These are phyloP conservation scores for Fusarium brevicatenulatum DNA, from an alignment of 2,329 filamentous ascomycete species.

Conservation along the genomic window DNA sequence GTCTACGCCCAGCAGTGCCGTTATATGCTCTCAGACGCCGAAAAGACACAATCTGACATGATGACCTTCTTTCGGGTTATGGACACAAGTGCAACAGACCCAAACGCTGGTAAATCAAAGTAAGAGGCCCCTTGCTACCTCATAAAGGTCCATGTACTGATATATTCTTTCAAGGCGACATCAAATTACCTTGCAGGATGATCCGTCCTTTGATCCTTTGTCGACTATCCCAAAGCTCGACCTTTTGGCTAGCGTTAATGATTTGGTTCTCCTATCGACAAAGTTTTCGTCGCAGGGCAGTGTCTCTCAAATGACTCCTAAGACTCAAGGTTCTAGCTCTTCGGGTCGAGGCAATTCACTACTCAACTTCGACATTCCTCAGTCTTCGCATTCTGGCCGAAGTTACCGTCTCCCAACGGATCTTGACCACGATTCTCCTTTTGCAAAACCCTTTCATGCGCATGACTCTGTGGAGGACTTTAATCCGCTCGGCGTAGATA, in stretches of 20 bases:
- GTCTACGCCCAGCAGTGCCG: slow-evolving; percentile 89
- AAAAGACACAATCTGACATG: slow-evolving; percentile 80
- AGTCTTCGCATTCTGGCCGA: slow-evolving; percentile 49
- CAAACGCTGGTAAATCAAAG: slow-evolving; percentile 77
- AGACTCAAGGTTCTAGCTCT: slow-evolving; percentile 47
- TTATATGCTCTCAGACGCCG: slow-evolving; percentile 84
- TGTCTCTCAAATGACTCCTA: slow-evolving; percentile 59
- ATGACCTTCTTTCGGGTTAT: slow-evolving; percentile 70
- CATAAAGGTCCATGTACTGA: not conserved
- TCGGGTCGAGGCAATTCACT: slow-evolving; percentile 44
- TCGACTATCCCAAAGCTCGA: slow-evolving; percentile 48
- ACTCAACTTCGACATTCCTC: slow-evolving; percentile 47
- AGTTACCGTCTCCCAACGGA: slow-evolving; percentile 49
- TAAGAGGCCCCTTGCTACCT: slow-evolving; percentile 55
- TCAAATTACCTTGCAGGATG: slow-evolving; percentile 81
- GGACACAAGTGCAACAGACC: slow-evolving; percentile 69
- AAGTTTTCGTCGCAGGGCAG: slow-evolving; percentile 52
- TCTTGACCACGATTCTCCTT: slow-evolving; percentile 48
- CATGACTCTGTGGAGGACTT: slow-evolving; percentile 38
- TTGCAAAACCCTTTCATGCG: slow-evolving; percentile 35
- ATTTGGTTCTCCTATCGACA: slow-evolving; percentile 48
- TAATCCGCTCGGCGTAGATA: slow-evolving; percentile 53
- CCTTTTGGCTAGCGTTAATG: slow-evolving; percentile 50
- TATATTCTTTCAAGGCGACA: slow-evolving; percentile 65
- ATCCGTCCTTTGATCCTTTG: slow-evolving; percentile 74